Evolutionary conservation across 768 basidiomycete genomes (phyloP).

Genomic region (Lentinula boryana): DNA sequence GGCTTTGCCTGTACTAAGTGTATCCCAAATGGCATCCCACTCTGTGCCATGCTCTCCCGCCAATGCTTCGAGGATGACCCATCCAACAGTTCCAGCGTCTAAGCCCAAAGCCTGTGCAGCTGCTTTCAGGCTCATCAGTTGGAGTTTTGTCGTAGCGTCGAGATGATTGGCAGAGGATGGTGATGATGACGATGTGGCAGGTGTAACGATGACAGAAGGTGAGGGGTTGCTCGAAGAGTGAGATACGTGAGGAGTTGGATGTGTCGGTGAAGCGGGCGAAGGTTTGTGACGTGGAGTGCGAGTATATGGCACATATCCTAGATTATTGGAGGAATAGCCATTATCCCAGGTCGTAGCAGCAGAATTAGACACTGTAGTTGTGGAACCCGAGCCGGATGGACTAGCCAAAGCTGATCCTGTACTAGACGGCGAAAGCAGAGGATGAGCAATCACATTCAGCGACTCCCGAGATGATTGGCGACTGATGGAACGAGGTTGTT

Average conservation of each 20-base stretch:
- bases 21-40: conserved; percentile 67
- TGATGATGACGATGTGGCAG: conserved; percentile 44
- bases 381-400: conserved; percentile 14
- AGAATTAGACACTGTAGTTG: conserved; percentile 20
- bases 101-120: conserved; percentile 66
- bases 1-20: conserved; percentile 68
- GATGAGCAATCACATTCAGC: conserved; percentile 45
- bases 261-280: conserved; percentile 13
- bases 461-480: conserved; percentile 43
- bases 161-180: conserved; percentile 38
- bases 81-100: conserved; percentile 59
- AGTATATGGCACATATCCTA: conserved; percentile 73
- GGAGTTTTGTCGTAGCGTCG: conserved; percentile 62
- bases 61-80: conserved; percentile 73
- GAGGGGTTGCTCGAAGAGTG: conserved; percentile 11
- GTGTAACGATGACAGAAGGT: conserved; percentile 30
- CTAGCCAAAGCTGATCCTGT: background rate
- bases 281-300: conserved; percentile 50
- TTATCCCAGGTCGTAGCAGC: conserved; percentile 22
- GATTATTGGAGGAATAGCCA: conserved; percentile 11
- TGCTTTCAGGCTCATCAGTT: conserved; percentile 68
- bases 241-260: conserved; percentile 14
- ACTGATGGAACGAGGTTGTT: background rate
- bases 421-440: conserved; percentile 47
- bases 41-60: conserved; percentile 51